These are phyloP conservation scores for Filobasidium wieringae DNA, from an alignment of 768 basidiomycete genomes.

Conservation along the genomic window DNA sequence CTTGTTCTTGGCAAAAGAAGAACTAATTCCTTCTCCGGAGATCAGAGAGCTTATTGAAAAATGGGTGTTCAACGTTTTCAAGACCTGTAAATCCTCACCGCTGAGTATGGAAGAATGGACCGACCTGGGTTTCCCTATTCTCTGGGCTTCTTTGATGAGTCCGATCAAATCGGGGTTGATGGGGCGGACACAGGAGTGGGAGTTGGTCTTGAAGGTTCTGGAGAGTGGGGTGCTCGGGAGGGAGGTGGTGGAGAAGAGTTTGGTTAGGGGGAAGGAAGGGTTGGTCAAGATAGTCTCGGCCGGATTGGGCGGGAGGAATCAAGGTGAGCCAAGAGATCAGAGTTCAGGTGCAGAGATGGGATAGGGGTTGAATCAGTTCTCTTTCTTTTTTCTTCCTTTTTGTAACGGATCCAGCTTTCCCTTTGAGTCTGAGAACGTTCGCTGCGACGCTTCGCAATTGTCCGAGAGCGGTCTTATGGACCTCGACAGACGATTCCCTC, in stretches of 20 bases:
- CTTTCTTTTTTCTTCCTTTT: no score
- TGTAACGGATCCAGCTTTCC: slow-evolving; percentile 9
- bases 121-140: slow-evolving; percentile 18
- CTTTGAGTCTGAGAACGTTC: slow-evolving; percentile 46
- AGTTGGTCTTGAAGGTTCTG: slow-evolving; percentile 11
- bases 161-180: neutral
- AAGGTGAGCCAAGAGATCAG: no score
- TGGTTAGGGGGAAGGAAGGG: slow-evolving; percentile 5
- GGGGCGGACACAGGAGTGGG: slow-evolving; percentile 12
- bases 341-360: no score
- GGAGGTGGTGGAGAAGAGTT: slow-evolving; percentile 22
- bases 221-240: slow-evolving; percentile 10
- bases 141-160: slow-evolving; percentile 4
- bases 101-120: slow-evolving; percentile 23
- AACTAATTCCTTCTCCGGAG: no score
- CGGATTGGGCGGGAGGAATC: no score
- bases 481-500: slow-evolving; percentile 46
- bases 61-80: slow-evolving; percentile 16
- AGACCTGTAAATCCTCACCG: slow-evolving; percentile 17
- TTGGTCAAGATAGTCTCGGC: neutral
- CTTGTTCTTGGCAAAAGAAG: neutral
- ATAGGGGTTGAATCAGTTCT: no score
- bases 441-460: slow-evolving; percentile 31
- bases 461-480: slow-evolving; percentile 59
- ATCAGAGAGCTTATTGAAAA: neutral